Evolutionary conservation across 2,329 filamentous ascomycete species (phyloP).

Genomic region (Ophiostoma ips): DNA sequence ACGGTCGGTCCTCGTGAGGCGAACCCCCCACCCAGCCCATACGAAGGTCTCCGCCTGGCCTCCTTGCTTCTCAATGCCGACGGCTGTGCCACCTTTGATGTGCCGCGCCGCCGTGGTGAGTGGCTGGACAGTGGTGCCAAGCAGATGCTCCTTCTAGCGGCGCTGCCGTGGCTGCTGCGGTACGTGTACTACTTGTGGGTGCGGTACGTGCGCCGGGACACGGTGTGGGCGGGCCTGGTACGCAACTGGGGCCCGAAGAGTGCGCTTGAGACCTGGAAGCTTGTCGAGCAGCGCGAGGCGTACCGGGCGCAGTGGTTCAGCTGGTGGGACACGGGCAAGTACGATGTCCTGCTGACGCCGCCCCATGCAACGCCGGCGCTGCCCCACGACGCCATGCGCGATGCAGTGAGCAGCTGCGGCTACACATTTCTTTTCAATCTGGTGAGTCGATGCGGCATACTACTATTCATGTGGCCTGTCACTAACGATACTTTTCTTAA

Average conservation of each 20-base stretch:
- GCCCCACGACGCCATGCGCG: slow-evolving; percentile 73
- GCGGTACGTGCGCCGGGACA: slow-evolving; percentile 65
- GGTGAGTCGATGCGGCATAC: slow-evolving; percentile 30
- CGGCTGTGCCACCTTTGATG: slow-evolving; percentile 66
- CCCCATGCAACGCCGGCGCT: slow-evolving; percentile 83
- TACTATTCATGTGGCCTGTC: not conserved
- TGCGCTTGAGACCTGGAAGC: slow-evolving; percentile 67
- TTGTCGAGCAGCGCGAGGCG: slow-evolving; percentile 61
- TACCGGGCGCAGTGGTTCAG: slow-evolving; percentile 69
- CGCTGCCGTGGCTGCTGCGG: slow-evolving; percentile 58
- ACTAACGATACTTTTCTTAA: too few relatives aligned
- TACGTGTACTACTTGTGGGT: slow-evolving; percentile 84
- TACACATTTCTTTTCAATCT: slow-evolving; percentile 93
- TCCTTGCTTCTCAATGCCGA: slow-evolving; percentile 74
- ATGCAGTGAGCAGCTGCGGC: slow-evolving; percentile 73
- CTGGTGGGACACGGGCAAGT: slow-evolving; percentile 62
- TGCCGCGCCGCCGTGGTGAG: slow-evolving; percentile 63
- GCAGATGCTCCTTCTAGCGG: slow-evolving; percentile 62
- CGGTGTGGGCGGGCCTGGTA: slow-evolving; percentile 65
- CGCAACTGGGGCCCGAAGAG: slow-evolving; percentile 59
- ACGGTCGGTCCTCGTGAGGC: slow-evolving; percentile 33
- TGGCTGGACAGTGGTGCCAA: slow-evolving; percentile 64
- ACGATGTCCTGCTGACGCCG: slow-evolving; percentile 72
- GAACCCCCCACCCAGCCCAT: slow-evolving; percentile 42
- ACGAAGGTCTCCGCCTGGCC: slow-evolving; percentile 62